Conservation (phyloP, 2,329 filamentous ascomycete species). For the Lizonia empirigonia region DNA sequence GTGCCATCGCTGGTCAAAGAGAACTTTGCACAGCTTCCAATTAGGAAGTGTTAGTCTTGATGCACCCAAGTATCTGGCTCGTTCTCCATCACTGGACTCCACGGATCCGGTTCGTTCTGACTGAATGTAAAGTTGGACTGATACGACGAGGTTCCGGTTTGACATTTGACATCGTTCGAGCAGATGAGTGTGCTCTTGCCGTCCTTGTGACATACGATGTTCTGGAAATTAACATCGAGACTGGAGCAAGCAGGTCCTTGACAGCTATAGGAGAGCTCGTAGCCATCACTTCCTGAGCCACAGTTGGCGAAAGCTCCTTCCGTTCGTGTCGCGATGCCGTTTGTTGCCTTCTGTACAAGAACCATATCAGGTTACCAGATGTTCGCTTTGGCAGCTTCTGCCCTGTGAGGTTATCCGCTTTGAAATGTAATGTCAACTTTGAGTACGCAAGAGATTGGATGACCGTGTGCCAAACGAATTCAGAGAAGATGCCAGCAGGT, state of each 20-base stretch:
- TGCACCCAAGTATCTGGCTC: constrained; percentile 21
- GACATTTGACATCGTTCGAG: constrained; percentile 29
- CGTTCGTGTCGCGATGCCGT: constrained; percentile 3
- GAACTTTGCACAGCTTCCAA: constrained; percentile 24
- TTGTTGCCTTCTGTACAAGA: neutral
- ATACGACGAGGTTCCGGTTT: constrained; percentile 20
- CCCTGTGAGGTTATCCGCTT: neutral
- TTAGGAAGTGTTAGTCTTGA: constrained; percentile 26
- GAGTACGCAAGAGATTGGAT: neutral
- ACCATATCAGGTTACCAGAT: neutral
- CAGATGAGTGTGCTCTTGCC: constrained; percentile 22
- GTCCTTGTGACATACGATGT: constrained; percentile 25
- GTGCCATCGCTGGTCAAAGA: constrained; percentile 31
- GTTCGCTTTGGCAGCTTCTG: neutral
- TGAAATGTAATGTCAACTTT: neutral
- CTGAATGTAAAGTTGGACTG: constrained; percentile 33
- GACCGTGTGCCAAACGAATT: neutral
- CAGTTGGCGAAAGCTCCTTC: constrained; percentile 3
- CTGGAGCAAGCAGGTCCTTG: constrained; percentile 25
- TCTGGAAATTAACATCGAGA: constrained; percentile 24
- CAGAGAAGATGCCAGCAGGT: neutral
- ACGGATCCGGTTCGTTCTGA: constrained; percentile 29
- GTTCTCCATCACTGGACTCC: constrained; percentile 21
- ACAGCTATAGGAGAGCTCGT: constrained; percentile 29
- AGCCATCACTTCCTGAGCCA: neutral